Conservation (phyloP, 2,329 filamentous ascomycete genomes). For the Epichloe brachyelytri region DNA sequence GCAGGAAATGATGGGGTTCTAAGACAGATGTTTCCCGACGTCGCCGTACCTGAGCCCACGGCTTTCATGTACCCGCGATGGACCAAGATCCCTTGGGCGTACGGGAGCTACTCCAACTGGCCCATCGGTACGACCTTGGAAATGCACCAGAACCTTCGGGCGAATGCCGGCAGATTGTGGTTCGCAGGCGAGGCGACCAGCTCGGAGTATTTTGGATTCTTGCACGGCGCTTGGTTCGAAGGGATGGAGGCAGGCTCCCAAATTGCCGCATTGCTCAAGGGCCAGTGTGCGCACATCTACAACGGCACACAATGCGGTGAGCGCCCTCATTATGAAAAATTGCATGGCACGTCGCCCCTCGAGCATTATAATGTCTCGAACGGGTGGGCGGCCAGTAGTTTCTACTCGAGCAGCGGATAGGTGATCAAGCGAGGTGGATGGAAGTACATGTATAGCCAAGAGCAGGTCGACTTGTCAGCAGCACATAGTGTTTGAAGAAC, state of each 20-base stretch:
- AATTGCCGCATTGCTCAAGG: constrained; percentile 21
- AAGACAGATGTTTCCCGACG: constrained; percentile 46
- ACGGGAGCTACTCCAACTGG: constrained; percentile 57
- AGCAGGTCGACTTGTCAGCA: background rate
- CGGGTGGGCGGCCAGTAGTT: constrained; percentile 25
- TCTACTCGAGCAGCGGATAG: constrained; percentile 6
- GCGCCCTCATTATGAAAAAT: constrained; percentile 10
- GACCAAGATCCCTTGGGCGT: constrained; percentile 26
- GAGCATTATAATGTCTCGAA: constrained; percentile 21
- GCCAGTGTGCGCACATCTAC: constrained; percentile 8
- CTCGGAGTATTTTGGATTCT: constrained; percentile 50
- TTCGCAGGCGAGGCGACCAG: constrained; percentile 55
- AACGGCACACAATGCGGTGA: constrained; percentile 7
- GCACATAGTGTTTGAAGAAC: too few relatives aligned
- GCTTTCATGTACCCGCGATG: constrained; percentile 45
- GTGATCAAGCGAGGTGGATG: background rate
- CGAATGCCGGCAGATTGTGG: constrained; percentile 48
- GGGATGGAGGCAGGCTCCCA: constrained; percentile 35
- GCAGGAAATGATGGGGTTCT: constrained; percentile 44
- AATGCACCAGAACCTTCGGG: constrained; percentile 53
- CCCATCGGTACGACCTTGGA: constrained; percentile 49
- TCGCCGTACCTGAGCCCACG: constrained; percentile 42
- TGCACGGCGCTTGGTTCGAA: constrained; percentile 50
- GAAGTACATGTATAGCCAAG: background rate
- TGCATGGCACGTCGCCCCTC: constrained; percentile 21